Percentiles rank a stretch among this genome's conserved stretches.
These are phyloP conservation scores for Ramaria rubella DNA, from an alignment of 768 basidiomycete genomes.

Conservation along the genomic window DNA sequence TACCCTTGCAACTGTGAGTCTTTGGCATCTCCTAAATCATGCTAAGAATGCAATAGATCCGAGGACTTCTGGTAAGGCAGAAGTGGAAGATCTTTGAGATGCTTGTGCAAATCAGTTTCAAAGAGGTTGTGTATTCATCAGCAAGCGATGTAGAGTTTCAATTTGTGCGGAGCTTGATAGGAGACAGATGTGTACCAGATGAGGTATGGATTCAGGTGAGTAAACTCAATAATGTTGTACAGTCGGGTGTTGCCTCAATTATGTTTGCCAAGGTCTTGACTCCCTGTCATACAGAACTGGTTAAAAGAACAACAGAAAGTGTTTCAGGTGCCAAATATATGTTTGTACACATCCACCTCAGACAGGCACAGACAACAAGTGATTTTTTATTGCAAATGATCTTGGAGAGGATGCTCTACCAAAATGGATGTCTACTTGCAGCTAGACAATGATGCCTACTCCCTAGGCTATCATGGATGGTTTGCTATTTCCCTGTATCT, in stretches of 20 bases:
- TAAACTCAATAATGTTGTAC: slow-evolving; percentile 11
- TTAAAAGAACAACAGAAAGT: slow-evolving; percentile 35
- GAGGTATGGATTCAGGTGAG: slow-evolving; percentile 39
- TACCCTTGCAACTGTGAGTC: slow-evolving; percentile 67
- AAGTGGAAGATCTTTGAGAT: slow-evolving; percentile 53
- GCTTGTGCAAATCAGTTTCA: slow-evolving; percentile 38
- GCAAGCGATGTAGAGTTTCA: slow-evolving; percentile 38
- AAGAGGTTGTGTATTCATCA: slow-evolving; percentile 41
- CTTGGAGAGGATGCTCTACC: slow-evolving; percentile 83
- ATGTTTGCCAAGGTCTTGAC: slow-evolving; percentile 32
- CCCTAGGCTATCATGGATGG: slow-evolving; percentile 3
- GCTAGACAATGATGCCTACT: not conserved
- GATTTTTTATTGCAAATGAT: slow-evolving; percentile 95
- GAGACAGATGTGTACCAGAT: slow-evolving; percentile 30
- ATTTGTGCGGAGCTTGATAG: slow-evolving; percentile 36
- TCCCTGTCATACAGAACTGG: slow-evolving; percentile 38
- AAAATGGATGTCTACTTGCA: slow-evolving; percentile 59
- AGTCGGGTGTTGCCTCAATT: not conserved
- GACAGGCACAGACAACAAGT: slow-evolving; percentile 72
- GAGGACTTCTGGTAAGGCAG: slow-evolving; percentile 69
- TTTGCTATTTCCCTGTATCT: not conserved
- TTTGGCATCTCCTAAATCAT: slow-evolving; percentile 4
- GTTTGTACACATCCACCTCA: slow-evolving; percentile 44
- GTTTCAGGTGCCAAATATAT: slow-evolving; percentile 37
- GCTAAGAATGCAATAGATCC: slow-evolving; percentile 32